phyloP scores from a whole-genome alignment of 1,284 basidiomycete species.

The Coniophora puteana region DNA sequence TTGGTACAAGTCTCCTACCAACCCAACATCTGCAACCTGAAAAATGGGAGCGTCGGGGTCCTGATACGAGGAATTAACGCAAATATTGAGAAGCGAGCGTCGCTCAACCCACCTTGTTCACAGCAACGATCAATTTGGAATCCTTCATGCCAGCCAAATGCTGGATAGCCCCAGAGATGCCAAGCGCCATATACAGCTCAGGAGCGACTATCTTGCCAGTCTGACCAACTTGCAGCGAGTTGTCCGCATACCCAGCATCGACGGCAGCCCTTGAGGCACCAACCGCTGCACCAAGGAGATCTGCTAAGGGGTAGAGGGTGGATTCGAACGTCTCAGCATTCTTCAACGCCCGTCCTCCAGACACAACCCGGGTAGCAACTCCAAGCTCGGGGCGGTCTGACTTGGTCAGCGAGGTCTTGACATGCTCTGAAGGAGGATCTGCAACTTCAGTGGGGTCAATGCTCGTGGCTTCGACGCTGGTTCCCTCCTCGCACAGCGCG shows the following conservation, averaged over 20 bases:
- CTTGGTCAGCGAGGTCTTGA: conserved; percentile 84
- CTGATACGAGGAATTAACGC: conserved; percentile 36
- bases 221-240: conserved; percentile 97
- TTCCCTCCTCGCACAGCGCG: conserved; percentile 50
- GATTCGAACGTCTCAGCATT: conserved; percentile 89
- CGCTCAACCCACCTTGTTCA: conserved; percentile 83
- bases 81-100: background rate
- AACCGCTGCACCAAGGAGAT: conserved; percentile 91
- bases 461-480: conserved; percentile 53
- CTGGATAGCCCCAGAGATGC: conserved; percentile 96
- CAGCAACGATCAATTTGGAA: conserved; percentile 95
- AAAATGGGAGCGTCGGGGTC: conserved; percentile 99
- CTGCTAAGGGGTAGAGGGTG: conserved; percentile 91
- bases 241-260: conserved; percentile 98
- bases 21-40: conserved; percentile 95
- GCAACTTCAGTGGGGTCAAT: conserved; percentile 67
- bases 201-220: conserved; percentile 97
- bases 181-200: conserved; percentile 93
- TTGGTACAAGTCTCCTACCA: conserved; percentile 90
- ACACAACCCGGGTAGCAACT: conserved; percentile 86
- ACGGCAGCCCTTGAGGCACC: conserved; percentile 98
- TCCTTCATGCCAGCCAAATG: conserved; percentile 99
- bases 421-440: conserved; percentile 66
- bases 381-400: conserved; percentile 94
- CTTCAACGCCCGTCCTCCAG: conserved; percentile 95